Base-by-base conservation (phyloP, 306 rosid species). In the Sicyos baderoa region DNA sequence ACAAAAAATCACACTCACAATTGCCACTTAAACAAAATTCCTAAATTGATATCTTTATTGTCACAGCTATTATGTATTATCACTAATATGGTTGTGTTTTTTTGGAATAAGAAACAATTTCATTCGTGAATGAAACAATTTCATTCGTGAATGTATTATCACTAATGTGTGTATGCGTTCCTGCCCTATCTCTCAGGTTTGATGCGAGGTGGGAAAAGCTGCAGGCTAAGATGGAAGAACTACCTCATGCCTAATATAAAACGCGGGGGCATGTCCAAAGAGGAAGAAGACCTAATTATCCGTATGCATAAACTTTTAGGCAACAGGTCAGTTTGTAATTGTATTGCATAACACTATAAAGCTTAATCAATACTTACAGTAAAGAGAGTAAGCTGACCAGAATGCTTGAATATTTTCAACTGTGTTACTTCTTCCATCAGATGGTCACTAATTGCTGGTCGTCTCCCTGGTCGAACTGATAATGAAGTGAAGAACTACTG, bases 221-320 rank as follows among this genome's bases (percentile, higher is more conserved):
- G 92, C 73, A 77, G 92, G 78, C 78, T 87, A 50, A 77, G 92
- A 74, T 87, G 92, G 92, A 87, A 87, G 76, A 87, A 87, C 61
- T 87, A 87, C 72, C 69, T 87, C 70, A 77, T 87, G 76, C 92
- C 89, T 2, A 80, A 87, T 64, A 82, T 87, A 56, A 87, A 87
- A 76, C 89, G 80, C 6, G 92, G 92, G 47, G 75, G 68, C 18
- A 84, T 87, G 89, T 84, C 89, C 51, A 68, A 82, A 78, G 89
- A 84, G 62, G 92, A 87, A 74, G 79, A 84, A 76, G 92, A 87
- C 79, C 81, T 87, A 54, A 87, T 87, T 55, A 74, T 87, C 61
- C 82, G 92, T 77, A 80, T 84, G 84, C 92, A 87, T 54, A 87
- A 84, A 76, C 92, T 87, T 72, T 62, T 87, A 14, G 92, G 92